A percentile compares a stretch with the other conserved stretches of the same genome.
Evolutionary conservation across 495 filamentous ascomycete species (phyloP).

Genomic region (Penicillium coffeae): DNA sequence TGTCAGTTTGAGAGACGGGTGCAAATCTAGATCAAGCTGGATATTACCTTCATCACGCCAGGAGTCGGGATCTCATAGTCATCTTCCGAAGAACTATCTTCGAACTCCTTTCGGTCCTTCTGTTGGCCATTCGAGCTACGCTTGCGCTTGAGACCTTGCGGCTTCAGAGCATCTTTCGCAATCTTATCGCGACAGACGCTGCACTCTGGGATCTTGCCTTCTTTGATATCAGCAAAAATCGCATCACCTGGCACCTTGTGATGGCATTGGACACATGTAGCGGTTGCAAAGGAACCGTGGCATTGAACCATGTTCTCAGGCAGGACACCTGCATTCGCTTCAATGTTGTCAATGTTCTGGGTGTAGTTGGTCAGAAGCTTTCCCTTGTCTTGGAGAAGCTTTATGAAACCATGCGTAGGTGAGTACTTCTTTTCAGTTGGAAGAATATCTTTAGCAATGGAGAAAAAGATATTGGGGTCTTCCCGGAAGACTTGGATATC

Average conservation of each 20-base stretch:
- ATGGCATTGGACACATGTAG: constrained; percentile 80
- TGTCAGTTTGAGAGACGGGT: constrained; percentile 1
- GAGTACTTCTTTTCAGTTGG: constrained; percentile 70
- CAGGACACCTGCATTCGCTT: constrained; percentile 77
- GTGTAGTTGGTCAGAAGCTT: constrained; percentile 96
- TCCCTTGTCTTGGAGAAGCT: constrained; percentile 83
- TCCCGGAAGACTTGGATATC: constrained; percentile 82
- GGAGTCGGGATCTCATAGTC: constrained; percentile 66
- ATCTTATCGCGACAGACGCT: constrained; percentile 37
- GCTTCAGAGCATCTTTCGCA: constrained; percentile 35
- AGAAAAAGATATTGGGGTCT: constrained; percentile 89
- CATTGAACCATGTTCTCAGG: constrained; percentile 90
- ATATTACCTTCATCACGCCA: constrained; percentile 93
- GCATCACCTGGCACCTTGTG: constrained; percentile 68
- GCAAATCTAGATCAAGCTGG: no score
- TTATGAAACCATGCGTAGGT: constrained; percentile 92
- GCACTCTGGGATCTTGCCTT: constrained; percentile 62
- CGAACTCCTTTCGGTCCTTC: constrained; percentile 48
- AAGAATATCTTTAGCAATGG: constrained; percentile 84
- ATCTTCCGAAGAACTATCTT: constrained; percentile 67
- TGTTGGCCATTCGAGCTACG: constrained; percentile 58
- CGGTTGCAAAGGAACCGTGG: constrained; percentile 91
- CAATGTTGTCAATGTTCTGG: constrained; percentile 98
- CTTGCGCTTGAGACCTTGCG: constrained; percentile 70
- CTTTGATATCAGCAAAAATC: constrained; percentile 75